Percentiles rank a stretch among this genome's conserved stretches.
phyloP scores from a whole-genome alignment of 306 rosid genomes.

The Pterocarpus santalinus region DNA sequence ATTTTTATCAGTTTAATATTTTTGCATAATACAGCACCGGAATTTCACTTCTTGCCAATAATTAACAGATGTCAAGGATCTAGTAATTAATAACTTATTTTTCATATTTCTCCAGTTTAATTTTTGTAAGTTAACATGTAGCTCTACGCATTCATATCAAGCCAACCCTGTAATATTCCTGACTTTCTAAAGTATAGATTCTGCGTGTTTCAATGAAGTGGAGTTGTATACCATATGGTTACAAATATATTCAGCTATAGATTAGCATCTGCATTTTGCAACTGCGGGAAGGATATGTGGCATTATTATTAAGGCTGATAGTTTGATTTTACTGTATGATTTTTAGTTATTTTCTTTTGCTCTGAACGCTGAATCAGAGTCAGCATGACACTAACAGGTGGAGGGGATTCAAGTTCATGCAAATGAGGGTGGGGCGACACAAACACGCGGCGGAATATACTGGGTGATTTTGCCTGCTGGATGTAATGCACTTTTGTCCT shows the following conservation, averaged over 20 bases:
- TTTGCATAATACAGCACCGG: no score
- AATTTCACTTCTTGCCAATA: no score
- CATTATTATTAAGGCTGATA: no score
- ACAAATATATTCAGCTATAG: neutral
- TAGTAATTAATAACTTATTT: no score
- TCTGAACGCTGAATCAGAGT: constrained; percentile 34
- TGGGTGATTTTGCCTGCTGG: constrained; percentile 98
- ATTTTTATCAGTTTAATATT: no score
- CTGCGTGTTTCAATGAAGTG: no score
- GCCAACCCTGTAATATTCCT: neutral
- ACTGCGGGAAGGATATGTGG: no score
- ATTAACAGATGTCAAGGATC: no score
- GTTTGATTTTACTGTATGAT: no score
- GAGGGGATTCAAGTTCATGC: constrained; percentile 91
- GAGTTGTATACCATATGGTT: constrained; percentile 8
- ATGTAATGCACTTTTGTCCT: constrained; percentile 68
- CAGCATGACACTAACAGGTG: constrained; percentile 62
- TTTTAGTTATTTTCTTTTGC: constrained; percentile 22
- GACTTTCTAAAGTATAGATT: neutral
- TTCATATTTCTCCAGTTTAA: no score
- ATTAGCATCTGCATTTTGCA: neutral
- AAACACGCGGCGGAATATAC: constrained; percentile 88
- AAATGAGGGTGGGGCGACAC: constrained; percentile 87
- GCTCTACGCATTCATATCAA: no score
- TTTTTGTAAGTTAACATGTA: no score